phyloP scores from a whole-genome alignment of 1,139 yeast genomes.

The Sugiyamaella grinbergsii region DNA sequence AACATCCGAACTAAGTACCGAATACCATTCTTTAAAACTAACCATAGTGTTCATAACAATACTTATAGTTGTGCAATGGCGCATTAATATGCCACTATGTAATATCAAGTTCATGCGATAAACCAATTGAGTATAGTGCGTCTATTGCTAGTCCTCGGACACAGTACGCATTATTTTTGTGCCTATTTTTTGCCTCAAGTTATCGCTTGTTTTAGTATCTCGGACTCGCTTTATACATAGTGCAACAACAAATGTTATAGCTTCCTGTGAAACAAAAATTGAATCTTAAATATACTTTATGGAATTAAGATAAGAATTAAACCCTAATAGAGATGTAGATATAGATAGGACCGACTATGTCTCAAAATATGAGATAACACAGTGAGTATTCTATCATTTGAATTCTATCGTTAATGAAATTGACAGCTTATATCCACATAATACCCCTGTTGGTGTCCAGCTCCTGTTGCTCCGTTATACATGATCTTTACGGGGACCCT shows the following conservation, averaged over 20 bases:
- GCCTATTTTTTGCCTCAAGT: too few relatives aligned
- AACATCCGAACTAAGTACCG: background rate
- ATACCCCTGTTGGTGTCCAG: background rate
- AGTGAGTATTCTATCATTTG: too few relatives aligned
- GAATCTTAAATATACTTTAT: conserved; percentile 5
- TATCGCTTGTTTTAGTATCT: too few relatives aligned
- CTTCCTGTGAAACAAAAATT: background rate
- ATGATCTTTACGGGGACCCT: conserved; percentile 24
- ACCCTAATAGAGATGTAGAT: conserved; percentile 10
- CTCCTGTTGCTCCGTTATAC: conserved; percentile 2
- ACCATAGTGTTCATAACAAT: too few relatives aligned
- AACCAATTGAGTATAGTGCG: background rate
- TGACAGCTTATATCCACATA: background rate
- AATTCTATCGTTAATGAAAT: too few relatives aligned
- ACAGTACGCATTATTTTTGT: too few relatives aligned
- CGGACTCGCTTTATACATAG: background rate
- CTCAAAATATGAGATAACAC: background rate
- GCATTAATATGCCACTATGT: background rate
- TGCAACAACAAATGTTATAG: too few relatives aligned
- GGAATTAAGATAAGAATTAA: background rate
- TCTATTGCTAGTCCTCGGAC: too few relatives aligned
- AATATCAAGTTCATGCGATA: background rate
- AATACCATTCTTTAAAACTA: background rate
- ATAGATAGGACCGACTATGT: background rate
- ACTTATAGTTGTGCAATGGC: too few relatives aligned